A percentile compares a stretch with the other conserved stretches of the same genome.
These are phyloP conservation scores for Fusarium cicatricum DNA, from an alignment of 2,329 filamentous ascomycete species.

Conservation along the genomic window DNA sequence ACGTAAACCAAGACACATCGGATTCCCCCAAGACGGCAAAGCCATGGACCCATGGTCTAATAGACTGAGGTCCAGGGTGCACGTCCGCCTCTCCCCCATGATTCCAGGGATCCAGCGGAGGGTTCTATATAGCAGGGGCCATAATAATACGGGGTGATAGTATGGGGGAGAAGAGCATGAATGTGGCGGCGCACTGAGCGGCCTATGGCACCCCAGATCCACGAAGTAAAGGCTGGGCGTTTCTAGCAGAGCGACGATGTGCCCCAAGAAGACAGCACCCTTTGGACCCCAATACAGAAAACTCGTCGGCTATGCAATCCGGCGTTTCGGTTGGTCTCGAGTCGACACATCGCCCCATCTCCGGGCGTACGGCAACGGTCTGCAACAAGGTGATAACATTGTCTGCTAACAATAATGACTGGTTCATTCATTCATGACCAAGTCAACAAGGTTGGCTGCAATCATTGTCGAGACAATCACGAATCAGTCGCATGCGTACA, in stretches of 20 bases:
- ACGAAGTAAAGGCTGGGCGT: slow-evolving; percentile 18
- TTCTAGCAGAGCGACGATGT: slow-evolving; percentile 4
- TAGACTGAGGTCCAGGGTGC: slow-evolving; percentile 10
- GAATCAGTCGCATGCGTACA: slow-evolving; percentile 9
- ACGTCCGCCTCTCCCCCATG: slow-evolving; percentile 20
- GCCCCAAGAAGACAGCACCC: no score
- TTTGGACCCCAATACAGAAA: slow-evolving; percentile 2
- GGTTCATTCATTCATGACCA: not conserved
- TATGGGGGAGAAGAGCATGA: slow-evolving; percentile 25
- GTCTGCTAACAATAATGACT: not conserved
- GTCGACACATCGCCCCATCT: slow-evolving; percentile 13
- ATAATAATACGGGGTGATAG: slow-evolving; percentile 13
- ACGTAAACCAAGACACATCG: slow-evolving; percentile 22
- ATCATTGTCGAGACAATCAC: slow-evolving; percentile 22
- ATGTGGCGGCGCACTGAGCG: slow-evolving; percentile 3
- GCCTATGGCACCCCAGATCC: slow-evolving; percentile 1
- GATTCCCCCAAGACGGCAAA: not conserved
- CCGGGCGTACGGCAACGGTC: slow-evolving; percentile 23
- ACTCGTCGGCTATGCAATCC: slow-evolving; percentile 6
- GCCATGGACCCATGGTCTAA: not conserved
- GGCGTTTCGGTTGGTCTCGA: slow-evolving; percentile 2
- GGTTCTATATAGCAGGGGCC: no score
- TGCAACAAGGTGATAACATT: not conserved
- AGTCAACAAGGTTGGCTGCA: not conserved
- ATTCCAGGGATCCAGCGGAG: slow-evolving; percentile 9